These are phyloP conservation scores for Plantago elongata DNA, from an alignment of 257 asterid genomes.

Conservation along the genomic window DNA sequence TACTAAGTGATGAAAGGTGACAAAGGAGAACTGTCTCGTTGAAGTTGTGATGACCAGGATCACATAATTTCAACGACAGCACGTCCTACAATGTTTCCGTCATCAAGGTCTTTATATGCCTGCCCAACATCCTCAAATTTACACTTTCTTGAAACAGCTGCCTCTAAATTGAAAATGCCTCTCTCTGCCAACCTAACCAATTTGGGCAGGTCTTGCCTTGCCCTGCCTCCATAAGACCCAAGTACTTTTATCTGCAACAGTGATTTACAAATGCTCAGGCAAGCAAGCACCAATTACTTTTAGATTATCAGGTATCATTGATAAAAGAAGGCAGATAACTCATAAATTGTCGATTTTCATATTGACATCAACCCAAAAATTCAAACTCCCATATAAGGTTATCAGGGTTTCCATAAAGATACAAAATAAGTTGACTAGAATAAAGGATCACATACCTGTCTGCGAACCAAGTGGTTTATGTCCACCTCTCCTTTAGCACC, in stretches of 20 bases:
- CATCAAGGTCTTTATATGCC: constrained; percentile 74
- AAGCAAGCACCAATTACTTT: not conserved
- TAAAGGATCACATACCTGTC: constrained; percentile 51
- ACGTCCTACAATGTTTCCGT: constrained; percentile 74
- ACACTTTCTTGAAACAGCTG: constrained; percentile 83
- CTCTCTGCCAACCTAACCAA: constrained; percentile 78
- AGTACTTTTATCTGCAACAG: constrained; percentile 76
- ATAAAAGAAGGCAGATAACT: not conserved
- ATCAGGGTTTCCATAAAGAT: too few relatives aligned
- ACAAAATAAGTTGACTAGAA: not conserved
- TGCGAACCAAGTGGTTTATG: constrained; percentile 90
- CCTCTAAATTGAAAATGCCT: constrained; percentile 70
- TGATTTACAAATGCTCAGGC: not conserved
- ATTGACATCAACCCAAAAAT: too few relatives aligned
- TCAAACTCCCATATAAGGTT: too few relatives aligned
- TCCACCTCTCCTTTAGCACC: constrained; percentile 95
- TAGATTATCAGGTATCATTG: too few relatives aligned
- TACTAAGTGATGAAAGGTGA: not conserved
- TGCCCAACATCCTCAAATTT: constrained; percentile 45
- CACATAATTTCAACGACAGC: constrained; percentile 85
- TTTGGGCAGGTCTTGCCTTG: constrained; percentile 94
- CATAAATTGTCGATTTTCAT: too few relatives aligned
- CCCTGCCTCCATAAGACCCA: constrained; percentile 94
- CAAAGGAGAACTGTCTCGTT: not conserved
- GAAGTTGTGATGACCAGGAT: constrained; percentile 10